Percentiles rank a stretch among this genome's conserved stretches.
phyloP scores from a whole-genome alignment of 768 basidiomycete species.

The Podaxis pistillaris region DNA sequence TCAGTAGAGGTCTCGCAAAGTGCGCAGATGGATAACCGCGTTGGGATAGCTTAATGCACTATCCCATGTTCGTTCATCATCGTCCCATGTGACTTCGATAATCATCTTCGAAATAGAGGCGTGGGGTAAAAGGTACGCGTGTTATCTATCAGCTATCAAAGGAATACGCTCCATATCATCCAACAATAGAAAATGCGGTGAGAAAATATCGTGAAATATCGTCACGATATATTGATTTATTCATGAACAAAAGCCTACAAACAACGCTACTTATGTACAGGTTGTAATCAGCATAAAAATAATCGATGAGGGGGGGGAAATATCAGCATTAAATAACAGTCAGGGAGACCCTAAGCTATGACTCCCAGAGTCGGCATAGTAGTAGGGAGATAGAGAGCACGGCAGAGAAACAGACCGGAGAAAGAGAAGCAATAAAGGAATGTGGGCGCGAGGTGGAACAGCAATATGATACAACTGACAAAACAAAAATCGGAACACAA shows the following conservation, averaged over 20 bases:
- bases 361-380: constrained; percentile 3
- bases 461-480: constrained; percentile 8
- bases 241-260: constrained; percentile 12
- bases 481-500: not conserved
- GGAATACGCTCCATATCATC: not conserved
- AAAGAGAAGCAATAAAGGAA: not conserved
- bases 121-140: not conserved
- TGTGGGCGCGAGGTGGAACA: not conserved
- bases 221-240: constrained; percentile 10
- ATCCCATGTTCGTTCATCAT: not conserved
- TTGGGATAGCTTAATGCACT: not conserved
- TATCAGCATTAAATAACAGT: not conserved
- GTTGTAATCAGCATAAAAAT: constrained; percentile 9
- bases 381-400: not conserved
- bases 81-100: not conserved
- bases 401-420: not conserved
- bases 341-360: not conserved
- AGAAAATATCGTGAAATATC: constrained; percentile 7
- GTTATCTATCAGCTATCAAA: not conserved
- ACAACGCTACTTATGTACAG: constrained; percentile 8
- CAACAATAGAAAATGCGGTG: not conserved
- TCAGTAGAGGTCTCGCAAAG: not conserved
- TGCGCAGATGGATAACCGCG: not conserved
- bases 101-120: not conserved
- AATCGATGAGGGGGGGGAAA: not conserved